Evolutionary conservation across 371 early-diverging fungal species (phyloP), one percentile per base, ranked within the genome.

Genomic region (Apophysomyces elegans): DNA sequence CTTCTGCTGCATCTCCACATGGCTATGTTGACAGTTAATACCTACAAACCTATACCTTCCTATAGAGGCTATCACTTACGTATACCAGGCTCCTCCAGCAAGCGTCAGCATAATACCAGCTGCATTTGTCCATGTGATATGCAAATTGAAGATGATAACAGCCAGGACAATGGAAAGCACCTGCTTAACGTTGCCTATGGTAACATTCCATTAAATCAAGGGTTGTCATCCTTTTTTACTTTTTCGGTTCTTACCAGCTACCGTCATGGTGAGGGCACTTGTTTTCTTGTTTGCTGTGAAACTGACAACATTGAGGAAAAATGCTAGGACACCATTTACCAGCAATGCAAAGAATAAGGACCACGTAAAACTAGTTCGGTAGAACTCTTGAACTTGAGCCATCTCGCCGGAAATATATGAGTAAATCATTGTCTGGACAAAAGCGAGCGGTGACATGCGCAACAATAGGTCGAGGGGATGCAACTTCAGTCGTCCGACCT

Each of bases 251-350:
- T 74, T 76, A 83, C 88, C 94, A 45, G 95, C 93, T 14, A 95
- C 95, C 0, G 93, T 91, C 91, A 94, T 94, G 13, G 91, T 92
- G 54, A 96, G 79, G 1, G 96, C 93, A 36, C 90, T 86, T 18
- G 94, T 93, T 74, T 90, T 89, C 72, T 90, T 90, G 80, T 91
- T 94, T 41, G 95, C 94, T 1, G 90, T 90, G 65, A 96, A 94
- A 45, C 91, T 90, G 41, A 90, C 91, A 16, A 88, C 82, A 76
- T 95, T 94, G 41, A 95, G 79, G 71, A 86, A 85, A 77, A 96
- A 95, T 4, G 96, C 96, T 58, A 95, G 84, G 32, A 86, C 66
- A 43, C 94, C 94, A 68, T 96, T 95, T 56, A 90, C 71, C 37
- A 85, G 58, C 32, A 96, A 78, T 1, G 87, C 92, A 41, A 79